Base-by-base conservation (phyloP, 2,329 filamentous ascomycete species). In the Aspergillus oerlinghausenensis region DNA sequence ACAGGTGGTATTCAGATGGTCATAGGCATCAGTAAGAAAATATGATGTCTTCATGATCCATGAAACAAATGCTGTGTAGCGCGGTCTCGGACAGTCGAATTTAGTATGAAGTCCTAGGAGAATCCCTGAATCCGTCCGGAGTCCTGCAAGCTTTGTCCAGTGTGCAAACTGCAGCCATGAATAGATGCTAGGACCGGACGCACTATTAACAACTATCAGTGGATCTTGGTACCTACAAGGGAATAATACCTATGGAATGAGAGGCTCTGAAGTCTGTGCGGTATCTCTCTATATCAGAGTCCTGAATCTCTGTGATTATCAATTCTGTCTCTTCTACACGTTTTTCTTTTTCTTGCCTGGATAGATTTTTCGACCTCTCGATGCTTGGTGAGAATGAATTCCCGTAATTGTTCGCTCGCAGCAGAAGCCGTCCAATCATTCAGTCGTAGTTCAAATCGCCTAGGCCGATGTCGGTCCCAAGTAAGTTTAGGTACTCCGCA, bases 401-500 rank as follows among this genome's bases (percentile, higher is more conserved):
- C 32, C 11, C 14, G 32, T 35, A 35, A 35, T 35, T 35, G 32
- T 35, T 35, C 32, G 11, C 14, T 35, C 32, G 14, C 32, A 35
- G 32, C 32, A 14, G 14, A 17, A 17, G 14, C 32, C 32, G 5
- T 38, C 32, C 32, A 17, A 17, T 38, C 14, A 38, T 38, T 6
- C 11, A 17, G 11, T 35, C 17, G 6, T 38, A 38, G 32, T 38
- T 38, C 32, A 38, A 32, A 35, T 40, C 14, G 26, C 55, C 54
- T 55, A 7, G 14, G 58, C 60, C 60, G 58, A 62, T 61, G 58
- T 62, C 58, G 57, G 58, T 53, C 45, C 32, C 48, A 1, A 54
- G 28, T 50, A 28, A 43, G 14, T 6, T 40, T 38, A 7, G 32
- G 25, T 17, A 38, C 32, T 35, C 32, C 32, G 32, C 32, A 35